These are phyloP conservation scores for Fraxinus paxiana DNA, from an alignment of 305 asterid genomes.

Conservation along the genomic window DNA sequence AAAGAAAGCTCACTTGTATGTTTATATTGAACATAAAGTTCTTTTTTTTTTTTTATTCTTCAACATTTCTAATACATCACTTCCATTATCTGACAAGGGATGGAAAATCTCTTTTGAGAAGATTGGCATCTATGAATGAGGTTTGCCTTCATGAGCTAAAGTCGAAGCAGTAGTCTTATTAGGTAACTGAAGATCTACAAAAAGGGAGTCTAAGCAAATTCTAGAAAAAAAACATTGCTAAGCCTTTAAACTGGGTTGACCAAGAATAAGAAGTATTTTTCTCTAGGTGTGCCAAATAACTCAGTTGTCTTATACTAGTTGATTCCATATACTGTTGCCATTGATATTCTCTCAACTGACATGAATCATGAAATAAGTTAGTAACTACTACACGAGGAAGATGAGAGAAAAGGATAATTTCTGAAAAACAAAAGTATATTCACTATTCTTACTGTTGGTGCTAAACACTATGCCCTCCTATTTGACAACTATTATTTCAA, in stretches of 20 bases:
- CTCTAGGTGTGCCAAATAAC: background rate
- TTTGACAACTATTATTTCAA: too few species aligned
- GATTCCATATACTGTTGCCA: background rate
- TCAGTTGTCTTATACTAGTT: background rate
- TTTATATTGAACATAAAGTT: background rate
- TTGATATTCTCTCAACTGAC: conserved; percentile 4
- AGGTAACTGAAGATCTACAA: background rate
- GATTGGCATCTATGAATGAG: background rate
- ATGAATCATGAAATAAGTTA: background rate
- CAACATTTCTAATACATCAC: background rate
- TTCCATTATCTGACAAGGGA: background rate
- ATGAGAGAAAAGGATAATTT: background rate
- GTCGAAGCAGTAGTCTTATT: background rate
- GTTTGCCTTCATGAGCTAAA: background rate
- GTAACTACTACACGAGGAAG: background rate
- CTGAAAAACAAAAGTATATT: too few species aligned
- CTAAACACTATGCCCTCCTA: background rate
- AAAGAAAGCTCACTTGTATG: background rate
- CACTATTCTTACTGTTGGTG: background rate
- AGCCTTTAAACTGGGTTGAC: background rate
- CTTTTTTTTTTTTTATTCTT: background rate
- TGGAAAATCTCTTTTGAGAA: background rate
- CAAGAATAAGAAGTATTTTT: background rate
- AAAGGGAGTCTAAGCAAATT: background rate
- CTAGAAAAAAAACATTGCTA: background rate